A percentile compares a stretch with the other conserved stretches of the same genome.
Conservation (phyloP, 148 eudicot species). For the Arbutus unedo region DNA sequence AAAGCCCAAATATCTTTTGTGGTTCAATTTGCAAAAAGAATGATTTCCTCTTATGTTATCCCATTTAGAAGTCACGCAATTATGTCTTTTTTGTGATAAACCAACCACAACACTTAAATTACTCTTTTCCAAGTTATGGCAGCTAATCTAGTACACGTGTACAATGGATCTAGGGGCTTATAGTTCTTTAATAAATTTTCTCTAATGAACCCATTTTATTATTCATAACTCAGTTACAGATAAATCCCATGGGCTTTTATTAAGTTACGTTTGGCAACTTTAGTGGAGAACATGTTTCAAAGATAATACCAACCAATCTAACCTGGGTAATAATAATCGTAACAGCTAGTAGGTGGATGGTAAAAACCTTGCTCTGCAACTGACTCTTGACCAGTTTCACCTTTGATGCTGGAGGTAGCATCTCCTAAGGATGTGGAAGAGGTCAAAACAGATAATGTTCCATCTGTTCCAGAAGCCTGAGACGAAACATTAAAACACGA, state of each 20-base stretch:
- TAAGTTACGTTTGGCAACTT: background rate
- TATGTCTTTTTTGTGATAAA: background rate
- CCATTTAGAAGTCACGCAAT: background rate
- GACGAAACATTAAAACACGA: background rate
- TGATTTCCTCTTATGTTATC: background rate
- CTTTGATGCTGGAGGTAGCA: slow-evolving; percentile 44
- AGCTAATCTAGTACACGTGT: background rate
- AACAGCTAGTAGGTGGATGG: slow-evolving; percentile 55
- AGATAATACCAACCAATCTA: slow-evolving; percentile 19
- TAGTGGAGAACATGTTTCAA: slow-evolving; percentile 4
- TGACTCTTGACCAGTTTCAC: slow-evolving; percentile 36
- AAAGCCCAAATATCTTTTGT: background rate
- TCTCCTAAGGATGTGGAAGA: slow-evolving; percentile 23
- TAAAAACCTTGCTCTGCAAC: slow-evolving; percentile 49
- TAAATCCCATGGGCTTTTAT: background rate
- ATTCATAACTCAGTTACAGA: background rate
- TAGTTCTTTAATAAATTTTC: background rate
- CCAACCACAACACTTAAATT: background rate
- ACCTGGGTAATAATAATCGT: slow-evolving; percentile 72
- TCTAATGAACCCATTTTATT: background rate
- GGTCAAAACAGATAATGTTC: slow-evolving; percentile 22
- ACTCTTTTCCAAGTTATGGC: background rate
- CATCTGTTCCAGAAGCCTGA: slow-evolving; percentile 25
- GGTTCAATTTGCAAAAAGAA: background rate
- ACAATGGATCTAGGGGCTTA: background rate